These are phyloP conservation scores for Otatea glauca DNA, from an alignment of 176 grass and related monocot species.

Conservation along the genomic window DNA sequence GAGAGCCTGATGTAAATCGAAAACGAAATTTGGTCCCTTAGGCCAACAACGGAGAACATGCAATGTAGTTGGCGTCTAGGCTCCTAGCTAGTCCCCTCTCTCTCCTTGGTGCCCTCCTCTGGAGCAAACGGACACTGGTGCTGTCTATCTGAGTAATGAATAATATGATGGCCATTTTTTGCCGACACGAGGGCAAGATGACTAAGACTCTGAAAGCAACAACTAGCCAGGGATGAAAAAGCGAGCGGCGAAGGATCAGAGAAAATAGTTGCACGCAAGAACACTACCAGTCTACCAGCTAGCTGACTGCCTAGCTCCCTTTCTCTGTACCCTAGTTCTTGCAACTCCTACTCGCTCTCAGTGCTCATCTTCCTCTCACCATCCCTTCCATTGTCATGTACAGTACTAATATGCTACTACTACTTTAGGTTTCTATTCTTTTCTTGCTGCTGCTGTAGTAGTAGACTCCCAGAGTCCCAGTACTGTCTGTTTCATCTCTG, in stretches of 20 bases:
- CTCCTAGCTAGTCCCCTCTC: background rate
- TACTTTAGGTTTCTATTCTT: constrained; percentile 42
- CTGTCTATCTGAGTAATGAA: constrained; percentile 50
- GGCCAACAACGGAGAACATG: background rate
- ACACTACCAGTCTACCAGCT: constrained; percentile 22
- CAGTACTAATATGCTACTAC: background rate
- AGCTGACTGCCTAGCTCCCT: background rate
- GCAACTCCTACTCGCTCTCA: background rate
- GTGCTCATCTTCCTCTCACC: background rate
- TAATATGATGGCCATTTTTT: constrained; percentile 60
- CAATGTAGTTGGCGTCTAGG: background rate
- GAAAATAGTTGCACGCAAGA: constrained; percentile 45
- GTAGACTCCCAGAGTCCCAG: constrained; percentile 43
- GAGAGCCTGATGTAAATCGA: too few species aligned
- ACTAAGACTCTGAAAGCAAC: constrained; percentile 67
- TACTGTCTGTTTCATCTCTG: constrained; percentile 17
- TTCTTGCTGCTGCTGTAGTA: constrained; percentile 46
- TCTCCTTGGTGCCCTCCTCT: background rate
- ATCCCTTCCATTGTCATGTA: background rate
- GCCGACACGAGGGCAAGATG: constrained; percentile 37
- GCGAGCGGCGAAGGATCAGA: constrained; percentile 32
- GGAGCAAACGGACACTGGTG: constrained; percentile 45
- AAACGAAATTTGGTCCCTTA: too few species aligned
- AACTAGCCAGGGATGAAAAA: constrained; percentile 41
- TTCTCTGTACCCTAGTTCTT: constrained; percentile 22